A percentile compares a stretch with the other conserved stretches of the same genome.
Evolutionary conservation across 176 grass and related monocot genomes (phyloP).

Genomic region (Rhynchospora pubera): DNA sequence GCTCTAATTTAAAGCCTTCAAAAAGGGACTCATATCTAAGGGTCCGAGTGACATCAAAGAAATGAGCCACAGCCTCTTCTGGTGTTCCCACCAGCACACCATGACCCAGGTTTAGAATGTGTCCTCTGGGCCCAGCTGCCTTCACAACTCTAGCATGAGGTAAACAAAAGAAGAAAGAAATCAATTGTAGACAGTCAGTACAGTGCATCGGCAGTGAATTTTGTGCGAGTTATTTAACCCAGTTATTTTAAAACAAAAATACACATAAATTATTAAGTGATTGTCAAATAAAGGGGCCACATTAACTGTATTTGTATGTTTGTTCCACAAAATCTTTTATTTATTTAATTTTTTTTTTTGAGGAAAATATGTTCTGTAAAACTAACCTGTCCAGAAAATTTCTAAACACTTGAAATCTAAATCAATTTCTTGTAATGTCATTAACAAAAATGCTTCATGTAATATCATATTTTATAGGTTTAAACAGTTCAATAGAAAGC

Average conservation of each 20-base stretch:
- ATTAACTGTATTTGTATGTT: background rate
- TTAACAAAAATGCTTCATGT: background rate
- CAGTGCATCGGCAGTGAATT: background rate
- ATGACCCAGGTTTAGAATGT: conserved; percentile 93
- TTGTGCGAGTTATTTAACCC: background rate
- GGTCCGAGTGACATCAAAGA: conserved; percentile 84
- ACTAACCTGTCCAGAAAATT: background rate
- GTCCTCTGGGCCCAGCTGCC: conserved; percentile 67
- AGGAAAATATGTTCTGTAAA: background rate
- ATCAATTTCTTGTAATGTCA: background rate
- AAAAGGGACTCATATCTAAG: conserved; percentile 87
- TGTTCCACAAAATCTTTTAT: background rate
- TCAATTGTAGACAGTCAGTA: background rate
- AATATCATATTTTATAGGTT: background rate
- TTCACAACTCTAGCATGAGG: conserved; percentile 68
- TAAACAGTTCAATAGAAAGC: background rate
- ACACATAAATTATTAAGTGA: background rate
- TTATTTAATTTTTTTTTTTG: no score
- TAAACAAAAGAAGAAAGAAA: background rate
- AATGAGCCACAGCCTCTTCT: conserved; percentile 91
- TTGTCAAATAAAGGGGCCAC: background rate
- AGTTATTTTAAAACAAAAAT: background rate
- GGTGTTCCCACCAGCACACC: conserved; percentile 82
- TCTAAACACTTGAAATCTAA: background rate
- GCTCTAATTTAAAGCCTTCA: conserved; percentile 43